Evolutionary conservation across 805 yeast species (phyloP).

Genomic region (Sugiyamaella qingdaonensis): DNA sequence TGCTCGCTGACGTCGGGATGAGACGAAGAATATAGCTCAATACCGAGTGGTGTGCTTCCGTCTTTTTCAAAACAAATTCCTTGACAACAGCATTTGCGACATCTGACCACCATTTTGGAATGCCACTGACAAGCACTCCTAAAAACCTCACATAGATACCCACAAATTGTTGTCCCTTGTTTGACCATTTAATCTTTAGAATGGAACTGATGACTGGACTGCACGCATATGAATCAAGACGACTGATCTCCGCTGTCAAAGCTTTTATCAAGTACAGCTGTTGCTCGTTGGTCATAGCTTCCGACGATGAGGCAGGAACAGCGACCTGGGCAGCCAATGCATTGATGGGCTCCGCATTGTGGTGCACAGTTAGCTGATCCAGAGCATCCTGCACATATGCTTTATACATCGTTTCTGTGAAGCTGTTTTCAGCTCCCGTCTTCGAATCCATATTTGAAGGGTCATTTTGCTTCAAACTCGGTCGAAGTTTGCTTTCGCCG

Average conservation of each 20-base stretch:
- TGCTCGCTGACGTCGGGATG: conserved; percentile 76
- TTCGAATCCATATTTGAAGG: not conserved
- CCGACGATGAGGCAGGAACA: conserved; percentile 49
- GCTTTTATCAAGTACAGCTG: conserved; percentile 52
- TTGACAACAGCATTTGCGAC: conserved; percentile 65
- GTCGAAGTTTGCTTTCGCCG: not conserved
- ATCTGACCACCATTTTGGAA: conserved; percentile 87
- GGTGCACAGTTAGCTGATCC: conserved; percentile 56
- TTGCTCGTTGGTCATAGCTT: conserved; percentile 50
- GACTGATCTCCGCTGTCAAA: conserved; percentile 60
- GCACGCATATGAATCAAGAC: conserved; percentile 55
- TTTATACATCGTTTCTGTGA: conserved; percentile 19
- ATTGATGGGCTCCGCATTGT: conserved; percentile 54
- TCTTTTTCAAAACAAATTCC: conserved; percentile 47
- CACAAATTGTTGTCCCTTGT: conserved; percentile 41
- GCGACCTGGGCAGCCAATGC: conserved; percentile 56
- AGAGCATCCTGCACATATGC: conserved; percentile 61
- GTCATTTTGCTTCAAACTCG: not conserved
- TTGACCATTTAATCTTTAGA: conserved; percentile 61
- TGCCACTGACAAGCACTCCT: conserved; percentile 72
- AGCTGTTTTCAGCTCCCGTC: not conserved
- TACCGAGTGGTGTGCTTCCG: conserved; percentile 57
- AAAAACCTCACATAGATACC: conserved; percentile 65
- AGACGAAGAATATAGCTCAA: conserved; percentile 59
- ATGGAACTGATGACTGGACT: conserved; percentile 55